phyloP scores from a whole-genome alignment of 2,329 filamentous ascomycete genomes.

The Diaporthe amygdali region DNA sequence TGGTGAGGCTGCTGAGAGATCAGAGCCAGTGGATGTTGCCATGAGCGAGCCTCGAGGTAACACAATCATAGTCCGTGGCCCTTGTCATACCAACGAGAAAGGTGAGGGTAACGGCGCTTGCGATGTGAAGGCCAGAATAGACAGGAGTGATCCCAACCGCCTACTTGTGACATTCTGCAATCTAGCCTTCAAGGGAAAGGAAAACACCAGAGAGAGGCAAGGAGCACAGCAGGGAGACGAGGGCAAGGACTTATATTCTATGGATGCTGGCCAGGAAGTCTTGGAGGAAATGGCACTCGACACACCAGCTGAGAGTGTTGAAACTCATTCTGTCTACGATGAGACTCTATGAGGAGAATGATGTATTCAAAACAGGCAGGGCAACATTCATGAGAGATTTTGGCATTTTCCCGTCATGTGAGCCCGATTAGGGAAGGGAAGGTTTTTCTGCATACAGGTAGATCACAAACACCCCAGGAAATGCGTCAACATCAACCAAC shows the following conservation, averaged over 20 bases:
- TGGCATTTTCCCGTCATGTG: too few relatives aligned
- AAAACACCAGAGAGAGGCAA: not conserved
- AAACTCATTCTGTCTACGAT: not conserved
- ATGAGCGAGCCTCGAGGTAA: not conserved
- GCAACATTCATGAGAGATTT: too few relatives aligned
- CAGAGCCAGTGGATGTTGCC: not conserved
- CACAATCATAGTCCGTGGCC: not conserved
- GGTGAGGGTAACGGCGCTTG: not conserved
- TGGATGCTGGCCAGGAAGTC: too few relatives aligned
- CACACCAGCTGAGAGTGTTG: not conserved
- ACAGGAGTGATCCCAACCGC: not conserved
- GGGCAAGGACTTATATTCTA: not conserved
- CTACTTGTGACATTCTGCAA: constrained; percentile 19
- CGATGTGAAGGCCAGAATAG: not conserved
- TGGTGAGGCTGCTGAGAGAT: not conserved
- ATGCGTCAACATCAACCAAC: too few relatives aligned
- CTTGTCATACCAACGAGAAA: not conserved
- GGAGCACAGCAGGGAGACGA: not conserved
- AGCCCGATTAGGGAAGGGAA: too few relatives aligned
- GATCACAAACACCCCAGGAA: too few relatives aligned
- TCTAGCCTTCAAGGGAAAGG: not conserved
- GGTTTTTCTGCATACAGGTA: too few relatives aligned
- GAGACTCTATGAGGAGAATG: not conserved
- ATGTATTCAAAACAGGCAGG: too few relatives aligned
- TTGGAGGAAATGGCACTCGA: not conserved